Conservation (phyloP, 2,329 filamentous ascomycete genomes). For the Thelonectria olida region DNA sequence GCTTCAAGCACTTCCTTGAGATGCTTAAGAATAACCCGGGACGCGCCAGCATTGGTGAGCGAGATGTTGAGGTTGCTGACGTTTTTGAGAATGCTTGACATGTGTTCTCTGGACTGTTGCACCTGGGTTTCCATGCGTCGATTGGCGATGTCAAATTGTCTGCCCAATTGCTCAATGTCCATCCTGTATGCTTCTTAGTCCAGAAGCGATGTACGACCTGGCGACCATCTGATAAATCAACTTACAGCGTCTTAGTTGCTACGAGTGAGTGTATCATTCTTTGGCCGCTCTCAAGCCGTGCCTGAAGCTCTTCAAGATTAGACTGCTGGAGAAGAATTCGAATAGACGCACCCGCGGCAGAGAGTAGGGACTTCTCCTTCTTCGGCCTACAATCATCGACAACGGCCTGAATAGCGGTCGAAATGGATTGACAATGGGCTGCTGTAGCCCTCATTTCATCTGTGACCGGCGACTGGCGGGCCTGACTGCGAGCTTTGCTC, state of each 20-base stretch:
- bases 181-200: too few species aligned
- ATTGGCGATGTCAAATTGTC: too few species aligned
- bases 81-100: not conserved
- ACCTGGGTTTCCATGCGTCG: too few species aligned
- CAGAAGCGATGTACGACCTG: too few species aligned
- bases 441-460: not conserved
- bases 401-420: not conserved
- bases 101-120: too few species aligned
- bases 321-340: not conserved
- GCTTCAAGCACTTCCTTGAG: not conserved
- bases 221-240: too few species aligned
- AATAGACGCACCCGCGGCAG: not conserved
- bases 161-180: too few species aligned
- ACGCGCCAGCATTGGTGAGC: not conserved
- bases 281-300: not conserved
- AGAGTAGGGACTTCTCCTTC: not conserved
- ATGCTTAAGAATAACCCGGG: not conserved
- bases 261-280: not conserved
- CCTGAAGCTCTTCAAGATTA: not conserved
- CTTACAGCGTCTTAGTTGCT: not conserved
- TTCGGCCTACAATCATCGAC: not conserved
- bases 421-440: not conserved
- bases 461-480: not conserved
- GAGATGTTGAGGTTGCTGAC: not conserved
- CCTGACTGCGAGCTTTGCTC: not conserved